Evolutionary conservation across 306 rosid genomes (phyloP).

Genomic region (Neltuma alba): DNA sequence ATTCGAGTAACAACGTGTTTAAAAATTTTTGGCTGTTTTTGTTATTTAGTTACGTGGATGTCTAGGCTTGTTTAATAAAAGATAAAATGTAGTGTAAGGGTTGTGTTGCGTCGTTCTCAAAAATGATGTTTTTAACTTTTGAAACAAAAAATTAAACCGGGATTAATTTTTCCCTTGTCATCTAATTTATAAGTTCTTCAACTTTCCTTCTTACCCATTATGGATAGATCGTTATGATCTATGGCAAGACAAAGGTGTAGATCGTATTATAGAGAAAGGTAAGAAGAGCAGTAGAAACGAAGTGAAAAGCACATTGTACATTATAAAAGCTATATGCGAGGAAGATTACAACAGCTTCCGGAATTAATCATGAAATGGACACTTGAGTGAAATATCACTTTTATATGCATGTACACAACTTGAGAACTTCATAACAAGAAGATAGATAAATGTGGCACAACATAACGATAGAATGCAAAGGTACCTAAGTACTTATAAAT

Average conservation of each 20-base stretch:
- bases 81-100: too few species aligned
- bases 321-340: not conserved
- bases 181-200: not conserved
- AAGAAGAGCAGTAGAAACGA: too few species aligned
- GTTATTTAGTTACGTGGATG: too few species aligned
- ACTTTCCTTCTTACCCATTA: not conserved
- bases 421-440: not conserved
- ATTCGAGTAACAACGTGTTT: too few species aligned
- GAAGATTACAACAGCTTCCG: constrained; percentile 18
- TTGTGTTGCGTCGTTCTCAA: too few species aligned
- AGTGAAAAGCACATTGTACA: not conserved
- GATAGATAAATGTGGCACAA: not conserved
- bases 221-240: not conserved
- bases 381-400: not conserved
- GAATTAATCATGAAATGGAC: constrained; percentile 15
- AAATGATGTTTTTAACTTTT: too few species aligned
- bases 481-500: not conserved
- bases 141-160: too few species aligned
- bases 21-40: too few species aligned
- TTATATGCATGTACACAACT: not conserved
- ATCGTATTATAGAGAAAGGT: not conserved
- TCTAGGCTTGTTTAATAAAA: too few species aligned
- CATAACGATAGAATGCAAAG: constrained; percentile 15
- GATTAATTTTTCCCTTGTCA: too few species aligned
- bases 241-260: not conserved